These are phyloP conservation scores for Bipolaris bicolor DNA, from an alignment of 2,329 filamentous ascomycete genomes.

Conservation along the genomic window DNA sequence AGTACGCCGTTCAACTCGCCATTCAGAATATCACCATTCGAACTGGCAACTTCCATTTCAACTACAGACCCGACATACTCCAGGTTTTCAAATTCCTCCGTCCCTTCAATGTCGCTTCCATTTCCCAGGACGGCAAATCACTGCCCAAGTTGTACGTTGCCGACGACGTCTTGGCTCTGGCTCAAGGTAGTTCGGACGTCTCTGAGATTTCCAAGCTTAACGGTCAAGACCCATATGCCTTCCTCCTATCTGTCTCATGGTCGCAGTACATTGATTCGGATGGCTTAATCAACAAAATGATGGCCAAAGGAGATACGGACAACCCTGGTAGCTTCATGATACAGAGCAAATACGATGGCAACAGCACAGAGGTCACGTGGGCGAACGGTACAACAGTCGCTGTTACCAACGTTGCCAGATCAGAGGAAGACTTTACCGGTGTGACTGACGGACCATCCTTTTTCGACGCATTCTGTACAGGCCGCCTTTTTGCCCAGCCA, in stretches of 20 bases:
- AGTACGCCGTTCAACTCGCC: slow-evolving; percentile 48
- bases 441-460: slow-evolving; percentile 47
- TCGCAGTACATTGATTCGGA: slow-evolving; percentile 33
- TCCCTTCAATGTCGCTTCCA: slow-evolving; percentile 26
- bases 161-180: slow-evolving; percentile 26
- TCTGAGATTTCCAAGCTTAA: slow-evolving; percentile 40
- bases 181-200: slow-evolving; percentile 19
- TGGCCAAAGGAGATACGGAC: slow-evolving; percentile 32
- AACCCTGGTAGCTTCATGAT: slow-evolving; percentile 24
- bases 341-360: slow-evolving; percentile 29
- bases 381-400: slow-evolving; percentile 34
- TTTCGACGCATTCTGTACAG: slow-evolving; percentile 44
- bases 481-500: slow-evolving; percentile 6
- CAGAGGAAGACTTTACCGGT: slow-evolving; percentile 29
- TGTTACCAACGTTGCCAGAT: slow-evolving; percentile 27
- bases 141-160: slow-evolving; percentile 43
- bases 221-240: slow-evolving; percentile 33
- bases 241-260: slow-evolving; percentile 24
- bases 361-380: slow-evolving; percentile 37
- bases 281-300: slow-evolving; percentile 30
- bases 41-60: slow-evolving; percentile 38
- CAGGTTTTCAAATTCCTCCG: slow-evolving; percentile 31
- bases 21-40: slow-evolving; percentile 34
- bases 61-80: slow-evolving; percentile 37
- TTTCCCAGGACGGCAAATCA: slow-evolving; percentile 42